A percentile compares a stretch with the other conserved stretches of the same genome.
Conservation (phyloP, 805 yeast species). For the Cyberlindnera americana region DNA sequence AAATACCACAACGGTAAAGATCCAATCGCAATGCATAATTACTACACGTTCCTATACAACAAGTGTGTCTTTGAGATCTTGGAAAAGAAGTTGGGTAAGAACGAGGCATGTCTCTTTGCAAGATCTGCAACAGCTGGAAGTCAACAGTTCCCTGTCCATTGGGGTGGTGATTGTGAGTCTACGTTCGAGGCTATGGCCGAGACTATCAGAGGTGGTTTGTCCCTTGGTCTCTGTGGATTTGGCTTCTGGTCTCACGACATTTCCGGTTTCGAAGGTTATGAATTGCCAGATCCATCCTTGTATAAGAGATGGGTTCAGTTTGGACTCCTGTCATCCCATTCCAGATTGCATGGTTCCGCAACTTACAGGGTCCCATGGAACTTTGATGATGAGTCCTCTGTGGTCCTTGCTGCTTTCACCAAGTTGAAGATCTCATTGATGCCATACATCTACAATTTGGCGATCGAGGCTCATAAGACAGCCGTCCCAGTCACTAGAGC, state of each 20-base stretch:
- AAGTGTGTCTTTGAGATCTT: slow-evolving; percentile 23
- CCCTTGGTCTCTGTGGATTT: slow-evolving; percentile 20
- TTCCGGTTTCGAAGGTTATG: slow-evolving; percentile 23
- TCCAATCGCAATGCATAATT: slow-evolving; percentile 21
- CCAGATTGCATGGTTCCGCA: slow-evolving; percentile 24
- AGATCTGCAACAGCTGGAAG: slow-evolving; percentile 25
- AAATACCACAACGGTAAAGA: slow-evolving; percentile 16
- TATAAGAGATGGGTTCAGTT: slow-evolving; percentile 25
- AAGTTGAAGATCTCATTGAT: slow-evolving; percentile 22
- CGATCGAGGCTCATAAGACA: slow-evolving; percentile 21
- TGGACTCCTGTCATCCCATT: slow-evolving; percentile 23
- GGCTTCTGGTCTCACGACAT: slow-evolving; percentile 27
- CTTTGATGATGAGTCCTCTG: slow-evolving; percentile 23
- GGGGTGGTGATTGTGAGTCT: slow-evolving; percentile 27
- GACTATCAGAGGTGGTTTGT: slow-evolving; percentile 24
- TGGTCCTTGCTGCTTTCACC: slow-evolving; percentile 20
- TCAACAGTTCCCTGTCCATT: slow-evolving; percentile 25
- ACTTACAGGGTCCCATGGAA: slow-evolving; percentile 26
- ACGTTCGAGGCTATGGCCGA: slow-evolving; percentile 26
- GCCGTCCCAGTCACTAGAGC: slow-evolving; percentile 21
- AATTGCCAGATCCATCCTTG: slow-evolving; percentile 20
- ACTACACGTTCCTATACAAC: slow-evolving; percentile 22
- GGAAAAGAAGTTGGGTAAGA: slow-evolving; percentile 21
- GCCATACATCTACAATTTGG: slow-evolving; percentile 22
- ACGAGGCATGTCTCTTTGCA: slow-evolving; percentile 22